Percentiles rank a stretch among this genome's conserved stretches.
These are phyloP conservation scores for Corymbia maculata DNA, from an alignment of 345 rosid genomes.

Conservation along the genomic window DNA sequence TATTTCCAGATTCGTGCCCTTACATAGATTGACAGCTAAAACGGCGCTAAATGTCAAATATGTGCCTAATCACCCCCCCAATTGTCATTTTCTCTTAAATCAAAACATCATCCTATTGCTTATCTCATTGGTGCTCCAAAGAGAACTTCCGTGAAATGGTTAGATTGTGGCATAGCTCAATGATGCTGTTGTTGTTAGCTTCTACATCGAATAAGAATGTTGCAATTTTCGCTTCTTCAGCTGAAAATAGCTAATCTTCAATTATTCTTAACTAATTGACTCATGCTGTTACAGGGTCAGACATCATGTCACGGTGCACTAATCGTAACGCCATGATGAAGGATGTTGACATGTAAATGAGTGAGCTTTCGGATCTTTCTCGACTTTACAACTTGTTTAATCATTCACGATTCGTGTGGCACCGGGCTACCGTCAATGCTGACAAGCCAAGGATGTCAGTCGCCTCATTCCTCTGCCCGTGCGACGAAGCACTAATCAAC, in stretches of 20 bases:
- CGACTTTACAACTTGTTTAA: neutral
- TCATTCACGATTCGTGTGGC: neutral
- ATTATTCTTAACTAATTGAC: neutral
- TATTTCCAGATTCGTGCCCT: no score
- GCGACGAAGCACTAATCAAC: no score
- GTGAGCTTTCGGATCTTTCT: neutral
- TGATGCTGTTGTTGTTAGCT: neutral
- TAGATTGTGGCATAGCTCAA: neutral
- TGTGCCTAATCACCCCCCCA: no score
- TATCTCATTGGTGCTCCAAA: neutral
- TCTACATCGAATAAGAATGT: neutral
- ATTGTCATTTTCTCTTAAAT: no score
- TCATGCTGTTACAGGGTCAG: slow-evolving; percentile 42
- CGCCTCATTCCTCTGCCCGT: no score
- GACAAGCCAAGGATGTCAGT: no score
- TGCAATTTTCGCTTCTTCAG: neutral
- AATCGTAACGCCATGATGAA: neutral
- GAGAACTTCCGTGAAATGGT: neutral
- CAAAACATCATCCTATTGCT: neutral
- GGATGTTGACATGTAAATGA: neutral
- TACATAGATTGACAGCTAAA: no score
- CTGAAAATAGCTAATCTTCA: neutral
- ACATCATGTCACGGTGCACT: neutral
- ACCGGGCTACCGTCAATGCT: no score
- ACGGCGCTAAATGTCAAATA: no score